These are phyloP conservation scores for Mycena epipterygia DNA, from an alignment of 768 basidiomycete genomes.

Conservation along the genomic window DNA sequence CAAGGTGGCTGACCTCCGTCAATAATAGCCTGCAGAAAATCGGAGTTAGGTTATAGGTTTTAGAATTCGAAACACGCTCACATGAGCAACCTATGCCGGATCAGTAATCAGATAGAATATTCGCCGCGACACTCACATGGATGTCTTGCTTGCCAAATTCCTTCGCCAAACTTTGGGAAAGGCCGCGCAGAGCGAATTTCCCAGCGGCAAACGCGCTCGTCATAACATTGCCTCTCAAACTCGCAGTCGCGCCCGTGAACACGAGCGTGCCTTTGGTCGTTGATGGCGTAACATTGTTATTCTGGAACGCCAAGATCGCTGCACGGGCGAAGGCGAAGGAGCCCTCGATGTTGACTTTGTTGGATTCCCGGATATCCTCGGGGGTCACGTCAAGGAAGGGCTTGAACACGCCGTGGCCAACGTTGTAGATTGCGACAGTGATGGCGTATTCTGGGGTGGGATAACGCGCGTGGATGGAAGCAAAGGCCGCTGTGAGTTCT, in stretches of 20 bases:
- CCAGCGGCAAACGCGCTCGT: conserved; percentile 76
- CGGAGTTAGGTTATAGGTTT: not conserved
- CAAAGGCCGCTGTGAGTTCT: conserved; percentile 50
- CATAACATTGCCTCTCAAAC: conserved; percentile 69
- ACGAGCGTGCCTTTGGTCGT: conserved; percentile 56
- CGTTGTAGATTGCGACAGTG: conserved; percentile 77
- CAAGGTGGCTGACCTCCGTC: conserved; percentile 65
- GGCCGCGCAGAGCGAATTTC: conserved; percentile 72
- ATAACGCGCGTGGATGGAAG: conserved; percentile 58
- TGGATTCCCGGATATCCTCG: conserved; percentile 61
- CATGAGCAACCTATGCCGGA: conserved; percentile 69
- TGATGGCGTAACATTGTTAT: conserved; percentile 62
- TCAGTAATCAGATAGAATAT: not conserved
- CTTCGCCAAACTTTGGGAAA: conserved; percentile 74
- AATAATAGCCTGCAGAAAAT: conserved; percentile 67
- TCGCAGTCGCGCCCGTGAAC: conserved; percentile 65
- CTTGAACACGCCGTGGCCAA: conserved; percentile 70
- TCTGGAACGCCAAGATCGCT: conserved; percentile 70
- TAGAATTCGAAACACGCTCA: conserved; percentile 48
- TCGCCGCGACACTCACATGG: conserved; percentile 60
- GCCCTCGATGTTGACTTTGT: conserved; percentile 67
- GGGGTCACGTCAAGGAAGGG: conserved; percentile 73
- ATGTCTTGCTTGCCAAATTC: conserved; percentile 71
- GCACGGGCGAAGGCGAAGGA: conserved; percentile 77
- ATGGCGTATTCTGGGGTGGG: conserved; percentile 64